Conservation (phyloP, 1,139 yeast species). For the Yamadazyma jaroonii region DNA sequence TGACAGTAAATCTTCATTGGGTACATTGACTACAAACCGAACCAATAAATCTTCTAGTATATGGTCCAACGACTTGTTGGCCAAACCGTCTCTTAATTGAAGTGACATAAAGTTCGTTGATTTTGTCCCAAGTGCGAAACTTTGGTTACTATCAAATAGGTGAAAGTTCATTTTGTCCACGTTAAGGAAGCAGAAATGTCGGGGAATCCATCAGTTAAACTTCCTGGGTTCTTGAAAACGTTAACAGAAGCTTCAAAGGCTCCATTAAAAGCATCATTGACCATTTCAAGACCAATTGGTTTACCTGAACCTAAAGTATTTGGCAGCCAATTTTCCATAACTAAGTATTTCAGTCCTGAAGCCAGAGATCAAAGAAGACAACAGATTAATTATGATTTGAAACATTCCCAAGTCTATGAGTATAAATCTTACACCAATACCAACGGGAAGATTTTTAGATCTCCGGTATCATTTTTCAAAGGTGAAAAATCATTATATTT, state of each 20-base stretch:
- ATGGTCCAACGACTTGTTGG: conserved; percentile 62
- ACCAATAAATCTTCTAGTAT: conserved; percentile 86
- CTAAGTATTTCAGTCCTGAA: conserved; percentile 33
- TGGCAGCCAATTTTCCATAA: background rate
- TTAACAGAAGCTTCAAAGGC: conserved; percentile 27
- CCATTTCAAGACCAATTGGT: conserved; percentile 41
- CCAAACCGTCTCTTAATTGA: conserved; percentile 54
- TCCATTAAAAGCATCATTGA: conserved; percentile 25
- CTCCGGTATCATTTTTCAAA: conserved; percentile 77
- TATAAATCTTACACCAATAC: conserved; percentile 76
- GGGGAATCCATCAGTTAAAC: conserved; percentile 6
- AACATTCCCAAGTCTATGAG: conserved; percentile 85
- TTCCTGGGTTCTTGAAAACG: conserved; percentile 28
- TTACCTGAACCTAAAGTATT: conserved; percentile 13
- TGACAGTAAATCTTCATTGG: conserved; percentile 83
- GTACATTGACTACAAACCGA: conserved; percentile 87
- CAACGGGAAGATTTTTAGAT: conserved; percentile 77
- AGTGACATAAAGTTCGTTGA: conserved; percentile 44
- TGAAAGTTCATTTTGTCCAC: too few species aligned
- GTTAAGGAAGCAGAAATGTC: conserved; percentile 1
- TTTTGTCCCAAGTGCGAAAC: background rate
- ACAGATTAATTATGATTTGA: conserved; percentile 68
- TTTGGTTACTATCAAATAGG: background rate
- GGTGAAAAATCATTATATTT: conserved; percentile 75
- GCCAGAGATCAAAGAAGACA: conserved; percentile 53